phyloP scores from a whole-genome alignment of 768 basidiomycete species.

The Tylopilus rubrobrunneus region DNA sequence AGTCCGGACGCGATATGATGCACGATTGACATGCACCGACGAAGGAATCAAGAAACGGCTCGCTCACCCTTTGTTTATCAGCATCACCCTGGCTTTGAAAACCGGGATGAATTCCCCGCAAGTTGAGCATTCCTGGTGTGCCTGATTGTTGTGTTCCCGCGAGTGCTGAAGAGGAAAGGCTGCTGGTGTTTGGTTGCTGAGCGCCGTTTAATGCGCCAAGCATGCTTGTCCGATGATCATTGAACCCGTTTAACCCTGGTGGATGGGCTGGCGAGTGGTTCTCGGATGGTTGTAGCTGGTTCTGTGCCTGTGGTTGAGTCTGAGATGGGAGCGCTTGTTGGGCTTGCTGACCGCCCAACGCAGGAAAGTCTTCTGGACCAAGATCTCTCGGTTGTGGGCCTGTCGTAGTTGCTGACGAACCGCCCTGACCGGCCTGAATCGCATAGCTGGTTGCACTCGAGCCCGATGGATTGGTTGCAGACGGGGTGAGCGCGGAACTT shows the following conservation, averaged over 20 bases:
- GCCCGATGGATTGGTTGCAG: constrained; percentile 28
- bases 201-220: constrained; percentile 45
- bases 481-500: constrained; percentile 20
- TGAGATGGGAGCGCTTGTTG: constrained; percentile 26
- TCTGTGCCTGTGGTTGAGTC: constrained; percentile 28
- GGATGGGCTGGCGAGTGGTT: constrained; percentile 46
- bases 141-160: constrained; percentile 44
- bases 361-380: constrained; percentile 88
- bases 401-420: constrained; percentile 10
- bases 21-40: constrained; percentile 1
- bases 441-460: constrained; percentile 67
- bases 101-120: constrained; percentile 39
- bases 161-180: constrained; percentile 27
- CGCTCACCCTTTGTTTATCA: constrained; percentile 67
- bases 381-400: constrained; percentile 39
- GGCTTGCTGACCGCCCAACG: constrained; percentile 63
- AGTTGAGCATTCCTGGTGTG: constrained; percentile 68
- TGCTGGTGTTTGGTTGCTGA: constrained; percentile 21
- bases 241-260: constrained; percentile 75
- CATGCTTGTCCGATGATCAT: constrained; percentile 50
- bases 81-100: constrained; percentile 57
- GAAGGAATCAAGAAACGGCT: background rate
- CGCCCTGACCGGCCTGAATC: constrained; percentile 66
- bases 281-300: constrained; percentile 31
- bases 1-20: background rate